These are phyloP conservation scores for Chaetomium strumarium DNA, from an alignment of 2,329 filamentous ascomycete genomes.

Conservation along the genomic window DNA sequence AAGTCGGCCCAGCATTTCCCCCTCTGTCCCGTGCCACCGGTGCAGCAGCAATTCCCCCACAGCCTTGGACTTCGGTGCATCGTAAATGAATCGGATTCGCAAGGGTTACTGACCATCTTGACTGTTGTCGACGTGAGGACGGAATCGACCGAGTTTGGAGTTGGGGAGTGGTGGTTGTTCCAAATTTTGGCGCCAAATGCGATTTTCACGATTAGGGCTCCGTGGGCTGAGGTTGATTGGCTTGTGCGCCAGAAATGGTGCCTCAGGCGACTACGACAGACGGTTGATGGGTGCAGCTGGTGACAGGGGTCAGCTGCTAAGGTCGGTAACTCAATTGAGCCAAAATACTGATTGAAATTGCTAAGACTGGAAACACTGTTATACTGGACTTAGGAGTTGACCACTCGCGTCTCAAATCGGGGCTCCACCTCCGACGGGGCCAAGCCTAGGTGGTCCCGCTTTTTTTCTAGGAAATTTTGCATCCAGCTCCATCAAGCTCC, in stretches of 20 bases:
- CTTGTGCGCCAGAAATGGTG: slow-evolving; percentile 17
- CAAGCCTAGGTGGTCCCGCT: slow-evolving; percentile 19
- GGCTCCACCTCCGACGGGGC: no score
- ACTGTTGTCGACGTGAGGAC: slow-evolving; percentile 46
- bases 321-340: slow-evolving; percentile 1
- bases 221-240: slow-evolving; percentile 23
- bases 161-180: slow-evolving; percentile 36
- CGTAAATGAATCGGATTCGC: slow-evolving; percentile 11
- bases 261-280: slow-evolving; percentile 17
- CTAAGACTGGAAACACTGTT: background rate
- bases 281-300: background rate
- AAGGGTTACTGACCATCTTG: slow-evolving; percentile 45
- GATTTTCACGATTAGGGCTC: slow-evolving; percentile 29
- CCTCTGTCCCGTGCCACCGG: slow-evolving; percentile 1
- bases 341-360: background rate
- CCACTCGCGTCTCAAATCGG: slow-evolving; percentile 15
- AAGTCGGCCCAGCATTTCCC: slow-evolving; percentile 9
- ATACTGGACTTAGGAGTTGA: background rate
- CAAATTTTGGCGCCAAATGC: slow-evolving; percentile 26
- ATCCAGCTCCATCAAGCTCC: slow-evolving; percentile 25
- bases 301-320: background rate
- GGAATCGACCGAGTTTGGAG: slow-evolving; percentile 48
- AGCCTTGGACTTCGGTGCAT: slow-evolving; percentile 4
- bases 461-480: slow-evolving; percentile 28
- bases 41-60: slow-evolving; percentile 10